Conservation (phyloP, 257 asterid genomes). For the Schizonepeta tenuifolia region DNA sequence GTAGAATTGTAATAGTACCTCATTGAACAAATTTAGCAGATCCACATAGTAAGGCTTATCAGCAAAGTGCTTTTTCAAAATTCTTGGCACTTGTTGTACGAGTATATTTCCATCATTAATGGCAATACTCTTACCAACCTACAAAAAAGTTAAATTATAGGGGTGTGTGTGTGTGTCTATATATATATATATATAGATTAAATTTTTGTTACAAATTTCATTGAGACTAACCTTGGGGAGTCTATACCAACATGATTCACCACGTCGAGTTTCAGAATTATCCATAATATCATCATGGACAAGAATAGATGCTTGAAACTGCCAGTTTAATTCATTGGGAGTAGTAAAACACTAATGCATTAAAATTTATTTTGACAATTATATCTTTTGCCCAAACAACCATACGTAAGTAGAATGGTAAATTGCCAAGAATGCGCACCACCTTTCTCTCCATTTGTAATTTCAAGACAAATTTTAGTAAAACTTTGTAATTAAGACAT, state of each 20-base stretch:
- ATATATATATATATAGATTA: background rate
- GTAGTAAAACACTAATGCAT: no score
- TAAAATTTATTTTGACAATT: no score
- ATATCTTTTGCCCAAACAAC: no score
- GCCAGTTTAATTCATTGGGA: conserved; percentile 31
- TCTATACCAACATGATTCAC: conserved; percentile 84
- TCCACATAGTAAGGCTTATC: conserved; percentile 73
- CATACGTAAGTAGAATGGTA: no score
- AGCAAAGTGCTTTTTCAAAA: conserved; percentile 78
- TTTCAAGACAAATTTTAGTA: no score
- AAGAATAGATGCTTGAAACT: conserved; percentile 84
- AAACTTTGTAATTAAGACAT: no score
- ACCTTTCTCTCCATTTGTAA: no score
- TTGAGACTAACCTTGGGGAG: conserved; percentile 54
- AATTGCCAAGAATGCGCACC: no score
- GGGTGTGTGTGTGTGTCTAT: no score
- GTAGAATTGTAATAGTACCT: conserved; percentile 40
- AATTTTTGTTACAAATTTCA: background rate
- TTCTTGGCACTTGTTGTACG: conserved; percentile 76
- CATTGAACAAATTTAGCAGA: conserved; percentile 74
- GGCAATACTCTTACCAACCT: conserved; percentile 84
- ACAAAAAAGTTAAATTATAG: conserved; percentile 27
- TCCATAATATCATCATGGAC: conserved; percentile 86
- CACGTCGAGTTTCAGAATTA: conserved; percentile 71
- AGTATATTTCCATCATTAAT: conserved; percentile 73